A percentile compares a stretch with the other conserved stretches of the same genome.
Conservation (phyloP, 2,329 filamentous ascomycete species). For the Cytospora leucostoma region DNA sequence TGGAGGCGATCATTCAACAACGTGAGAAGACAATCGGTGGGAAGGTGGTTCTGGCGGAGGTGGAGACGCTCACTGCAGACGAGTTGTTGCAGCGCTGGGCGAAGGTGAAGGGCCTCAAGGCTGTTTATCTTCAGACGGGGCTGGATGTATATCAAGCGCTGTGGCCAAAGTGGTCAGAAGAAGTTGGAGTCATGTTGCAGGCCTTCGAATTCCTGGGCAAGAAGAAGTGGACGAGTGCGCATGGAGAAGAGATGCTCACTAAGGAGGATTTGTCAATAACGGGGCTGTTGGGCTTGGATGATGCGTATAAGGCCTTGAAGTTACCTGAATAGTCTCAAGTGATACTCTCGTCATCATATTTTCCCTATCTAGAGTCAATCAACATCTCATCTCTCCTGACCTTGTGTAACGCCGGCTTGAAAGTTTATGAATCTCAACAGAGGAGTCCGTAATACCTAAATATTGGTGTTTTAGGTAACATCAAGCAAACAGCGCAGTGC, state of each 20-base stretch:
- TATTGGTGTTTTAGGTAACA: too few relatives aligned
- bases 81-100: slow-evolving; percentile 38
- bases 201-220: background rate
- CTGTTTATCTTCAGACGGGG: background rate
- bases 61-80: slow-evolving; percentile 32
- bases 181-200: slow-evolving; percentile 1
- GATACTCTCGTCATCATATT: background rate
- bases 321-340: background rate
- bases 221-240: background rate
- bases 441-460: too few relatives aligned
- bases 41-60: slow-evolving; percentile 35
- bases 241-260: slow-evolving; percentile 2
- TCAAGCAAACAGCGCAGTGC: too few relatives aligned
- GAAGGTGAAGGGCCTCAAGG: background rate
- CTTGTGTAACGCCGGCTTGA: background rate
- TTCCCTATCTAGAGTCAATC: background rate
- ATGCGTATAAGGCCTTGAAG: background rate
- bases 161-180: background rate
- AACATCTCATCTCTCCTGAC: background rate
- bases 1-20: slow-evolving; percentile 36
- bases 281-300: background rate
- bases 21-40: slow-evolving; percentile 35
- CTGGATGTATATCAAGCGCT: background rate
- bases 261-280: slow-evolving; percentile 7
- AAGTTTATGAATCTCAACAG: too few relatives aligned